These are phyloP conservation scores for Candida andamanensis DNA, from an alignment of 805 yeast genomes.

Conservation along the genomic window DNA sequence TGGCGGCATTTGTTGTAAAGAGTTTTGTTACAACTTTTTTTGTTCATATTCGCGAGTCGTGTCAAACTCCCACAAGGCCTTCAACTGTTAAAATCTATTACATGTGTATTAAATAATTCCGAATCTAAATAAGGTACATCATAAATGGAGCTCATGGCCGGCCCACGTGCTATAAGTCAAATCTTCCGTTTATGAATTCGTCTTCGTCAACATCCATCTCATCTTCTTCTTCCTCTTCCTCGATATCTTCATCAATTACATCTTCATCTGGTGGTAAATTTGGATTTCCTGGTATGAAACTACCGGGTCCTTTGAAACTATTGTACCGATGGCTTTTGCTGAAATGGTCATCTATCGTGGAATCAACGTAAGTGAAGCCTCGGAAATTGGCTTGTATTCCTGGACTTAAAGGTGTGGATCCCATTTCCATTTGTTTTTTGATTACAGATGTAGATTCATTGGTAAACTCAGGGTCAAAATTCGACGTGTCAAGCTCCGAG, in stretches of 20 bases:
- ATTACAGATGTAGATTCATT: constrained; percentile 82
- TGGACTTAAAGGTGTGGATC: constrained; percentile 82
- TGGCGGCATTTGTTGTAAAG: too few species aligned
- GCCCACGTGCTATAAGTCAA: constrained; percentile 71
- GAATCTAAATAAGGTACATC: too few species aligned
- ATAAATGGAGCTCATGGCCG: too few species aligned
- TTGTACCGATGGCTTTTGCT: constrained; percentile 35
- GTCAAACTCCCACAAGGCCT: too few species aligned
- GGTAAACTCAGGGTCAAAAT: constrained; percentile 97
- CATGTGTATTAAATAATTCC: too few species aligned
- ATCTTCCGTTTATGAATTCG: constrained; percentile 84
- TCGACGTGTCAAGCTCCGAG: constrained; percentile 90
- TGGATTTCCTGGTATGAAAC: constrained; percentile 76
- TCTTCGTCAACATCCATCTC: constrained; percentile 54
- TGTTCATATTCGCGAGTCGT: too few species aligned
- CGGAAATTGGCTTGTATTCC: constrained; percentile 95
- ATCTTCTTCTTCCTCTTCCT: constrained; percentile 35
- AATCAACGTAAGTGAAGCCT: constrained; percentile 94
- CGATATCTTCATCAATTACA: constrained; percentile 67
- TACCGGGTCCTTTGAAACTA: constrained; percentile 49
- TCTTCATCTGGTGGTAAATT: constrained; percentile 79
- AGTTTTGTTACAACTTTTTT: too few species aligned
- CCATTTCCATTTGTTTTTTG: constrained; percentile 58
- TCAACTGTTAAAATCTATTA: too few species aligned
- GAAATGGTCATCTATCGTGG: constrained; percentile 85